Base-by-base conservation (phyloP, 768 basidiomycete genomes). In the Xanthoconium purpureum region DNA sequence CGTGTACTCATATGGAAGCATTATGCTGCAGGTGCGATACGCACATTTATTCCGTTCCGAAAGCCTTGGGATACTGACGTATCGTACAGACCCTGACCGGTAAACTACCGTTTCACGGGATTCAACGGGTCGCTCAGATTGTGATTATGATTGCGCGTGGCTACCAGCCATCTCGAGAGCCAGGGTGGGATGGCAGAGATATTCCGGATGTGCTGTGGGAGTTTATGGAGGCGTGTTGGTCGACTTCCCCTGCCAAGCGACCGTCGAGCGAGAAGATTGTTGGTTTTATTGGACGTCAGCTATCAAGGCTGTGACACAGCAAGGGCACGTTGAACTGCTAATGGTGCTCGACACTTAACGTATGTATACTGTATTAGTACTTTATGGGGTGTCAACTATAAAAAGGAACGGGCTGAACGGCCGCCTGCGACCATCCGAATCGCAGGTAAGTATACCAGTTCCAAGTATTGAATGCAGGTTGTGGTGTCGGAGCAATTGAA, bases 1-100 rank as follows among this genome's bases (percentile, higher is more conserved):
- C 39, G 47, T 72, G 5, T 72, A 70, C 18, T 72, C 71, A 6
- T 70, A 68, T 17, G 71, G 68, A 46, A 51, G 70, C 3, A 33
- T 72, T 42, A 72, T 64, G 61, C 29, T 70, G 7, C 68, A 72
- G 58, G 68, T 68, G 28, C n/a, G 51, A 10, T 44, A 6, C 9
- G 39, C 30, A 6, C 15, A 14, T 15, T 20, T 20, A 5, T 38
- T 40, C 20, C 8, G 0, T 47, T 12, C 7, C 0, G 9, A 4
- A 5, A 29, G 2, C n/a, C 14, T 20, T 36, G 24, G 2, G 3
- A 46, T 1, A 18, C 15, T 60, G 45, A 66, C 28, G 11, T 32
- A 28, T 37, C 13, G 0, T 32, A 7, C 35, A 69, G 68, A 61
- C 44, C 1, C 29, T 69, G 51, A 69, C 50, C n/a, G 68, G 68